Evolutionary conservation across 129 eudicot genomes (phyloP).

Genomic region (Lonicera japonica): DNA sequence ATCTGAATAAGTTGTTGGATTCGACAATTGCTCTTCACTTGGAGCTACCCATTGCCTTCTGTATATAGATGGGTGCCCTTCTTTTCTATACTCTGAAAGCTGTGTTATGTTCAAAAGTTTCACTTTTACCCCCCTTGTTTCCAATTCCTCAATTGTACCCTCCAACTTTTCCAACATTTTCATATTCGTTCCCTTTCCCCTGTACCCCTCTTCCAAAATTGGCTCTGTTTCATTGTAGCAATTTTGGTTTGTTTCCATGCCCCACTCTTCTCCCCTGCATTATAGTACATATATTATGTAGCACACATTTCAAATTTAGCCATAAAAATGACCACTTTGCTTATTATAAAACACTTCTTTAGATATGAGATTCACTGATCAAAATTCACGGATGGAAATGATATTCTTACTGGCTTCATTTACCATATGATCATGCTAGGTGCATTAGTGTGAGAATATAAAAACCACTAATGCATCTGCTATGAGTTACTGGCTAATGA

Average conservation of each 20-base stretch:
- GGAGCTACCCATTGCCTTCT: constrained; percentile 21
- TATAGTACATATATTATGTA: too few species aligned
- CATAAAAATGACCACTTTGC: too few species aligned
- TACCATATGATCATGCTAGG: too few species aligned
- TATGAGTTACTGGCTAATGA: too few species aligned
- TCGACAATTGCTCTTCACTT: constrained; percentile 6
- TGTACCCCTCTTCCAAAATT: constrained; percentile 25
- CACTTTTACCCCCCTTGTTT: constrained; percentile 6
- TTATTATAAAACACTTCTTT: too few species aligned
- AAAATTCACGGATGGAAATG: neutral
- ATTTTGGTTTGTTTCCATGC: constrained; percentile 1
- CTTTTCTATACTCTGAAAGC: constrained; percentile 29
- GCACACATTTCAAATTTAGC: neutral
- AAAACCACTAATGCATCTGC: too few species aligned
- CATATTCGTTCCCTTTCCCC: constrained; percentile 25
- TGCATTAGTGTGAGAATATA: too few species aligned
- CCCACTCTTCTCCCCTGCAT: constrained; percentile 38
- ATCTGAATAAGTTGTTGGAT: constrained; percentile 18
- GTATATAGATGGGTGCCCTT: constrained; percentile 28
- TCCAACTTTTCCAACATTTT: constrained; percentile 7
- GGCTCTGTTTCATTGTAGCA: constrained; percentile 49
- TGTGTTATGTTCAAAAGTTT: constrained; percentile 24
- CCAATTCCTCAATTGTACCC: constrained; percentile 2
- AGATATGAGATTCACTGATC: too few species aligned
- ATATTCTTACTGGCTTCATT: too few species aligned